Base-by-base conservation (phyloP, 202 grass and related monocot species). In the Eragrostis tef region DNA sequence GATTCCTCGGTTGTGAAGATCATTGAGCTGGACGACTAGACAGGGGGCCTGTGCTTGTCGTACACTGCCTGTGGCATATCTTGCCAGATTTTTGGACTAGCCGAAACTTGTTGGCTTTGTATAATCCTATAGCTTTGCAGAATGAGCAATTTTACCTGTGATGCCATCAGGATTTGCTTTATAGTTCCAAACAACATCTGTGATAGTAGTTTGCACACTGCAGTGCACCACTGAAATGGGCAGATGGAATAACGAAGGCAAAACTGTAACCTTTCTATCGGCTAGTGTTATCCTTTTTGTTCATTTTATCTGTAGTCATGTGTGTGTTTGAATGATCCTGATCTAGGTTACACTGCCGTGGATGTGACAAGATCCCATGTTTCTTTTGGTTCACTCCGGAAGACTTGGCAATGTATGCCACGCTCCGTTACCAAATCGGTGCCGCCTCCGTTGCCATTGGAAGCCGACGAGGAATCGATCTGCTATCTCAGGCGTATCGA, bases 1-100 rank as follows among this genome's bases (percentile, higher is more conserved):
- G 94, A 98, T 91, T 77, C 94, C 27, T 98, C 94, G 2, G 90
- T 98, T 13, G 94, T 98, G 84, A 98, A 98, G 85, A 98, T 94
- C 64, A 91, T 98, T 69, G 94, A 94, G 84, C 77, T 98, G 85
- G 92, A 98, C 29, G 94, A 93, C 86, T 98, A 92, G 77, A 54
- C 36, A 41, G 17, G 48, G 34, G 65, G 52, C n/a, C 7, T 72
- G 36, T 56, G 54, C 58, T 81, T 19, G 45, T 85, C 59, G 64
- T 41, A 76, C 14, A 19, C 63, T 71, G 51, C 53, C n/a, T n/a
- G n/a, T n/a, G 75, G 48, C 71, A 24, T 77, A 59, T 36, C 63
- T 67, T 76, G 44, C 85, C 36, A 70, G 12, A 72, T 85, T 83
- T 83, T 89, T 86, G 20, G 71, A 59, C 44, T 62, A 56, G 58